Evolutionary conservation across 306 rosid species (phyloP).

Genomic region (Castanea mollissima): DNA sequence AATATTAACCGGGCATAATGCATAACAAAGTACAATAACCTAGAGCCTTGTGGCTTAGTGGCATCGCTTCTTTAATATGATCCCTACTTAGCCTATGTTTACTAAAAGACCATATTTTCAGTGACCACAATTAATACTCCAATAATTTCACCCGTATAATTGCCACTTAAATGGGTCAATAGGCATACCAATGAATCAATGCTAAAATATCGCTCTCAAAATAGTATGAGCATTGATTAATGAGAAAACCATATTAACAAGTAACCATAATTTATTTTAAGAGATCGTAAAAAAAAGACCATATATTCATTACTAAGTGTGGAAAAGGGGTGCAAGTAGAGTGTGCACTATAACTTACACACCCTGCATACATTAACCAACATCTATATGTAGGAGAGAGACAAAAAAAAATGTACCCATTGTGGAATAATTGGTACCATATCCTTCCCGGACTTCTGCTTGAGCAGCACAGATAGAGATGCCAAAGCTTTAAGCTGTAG

Average conservation of each 20-base stretch:
- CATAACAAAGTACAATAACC: neutral
- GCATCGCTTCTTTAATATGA: neutral
- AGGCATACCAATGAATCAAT: neutral
- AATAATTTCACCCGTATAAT: neutral
- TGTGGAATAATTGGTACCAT: constrained; percentile 69
- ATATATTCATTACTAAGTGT: neutral
- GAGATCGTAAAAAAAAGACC: neutral
- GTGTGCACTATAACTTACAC: neutral
- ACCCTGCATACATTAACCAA: neutral
- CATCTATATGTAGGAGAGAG: constrained; percentile 6
- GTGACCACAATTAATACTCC: neutral
- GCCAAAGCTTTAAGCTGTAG: constrained; percentile 88
- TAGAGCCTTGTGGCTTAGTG: too few species aligned
- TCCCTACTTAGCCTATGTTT: neutral
- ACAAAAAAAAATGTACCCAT: constrained; percentile 59
- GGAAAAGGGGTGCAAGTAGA: neutral
- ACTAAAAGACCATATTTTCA: neutral
- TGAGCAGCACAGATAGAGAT: constrained; percentile 61
- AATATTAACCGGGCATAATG: neutral
- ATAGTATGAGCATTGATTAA: neutral
- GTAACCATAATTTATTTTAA: neutral
- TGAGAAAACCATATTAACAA: neutral
- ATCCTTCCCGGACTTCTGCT: constrained; percentile 72
- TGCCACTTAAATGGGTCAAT: neutral
- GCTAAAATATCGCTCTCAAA: neutral